Evolutionary conservation across 371 early-diverging fungal species (phyloP).

Genomic region (Mucor sp.): DNA sequence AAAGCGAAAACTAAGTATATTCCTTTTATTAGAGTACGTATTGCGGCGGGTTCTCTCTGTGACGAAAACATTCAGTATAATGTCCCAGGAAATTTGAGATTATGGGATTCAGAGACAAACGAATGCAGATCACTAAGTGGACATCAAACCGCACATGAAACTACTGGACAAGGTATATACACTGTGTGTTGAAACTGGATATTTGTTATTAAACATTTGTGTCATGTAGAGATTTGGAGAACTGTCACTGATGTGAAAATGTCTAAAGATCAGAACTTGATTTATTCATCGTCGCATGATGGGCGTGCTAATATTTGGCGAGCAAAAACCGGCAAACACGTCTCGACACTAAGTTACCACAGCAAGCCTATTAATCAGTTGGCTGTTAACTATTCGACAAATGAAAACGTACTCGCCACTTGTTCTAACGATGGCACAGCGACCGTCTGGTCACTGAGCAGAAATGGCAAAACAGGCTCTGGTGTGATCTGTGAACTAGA

Average conservation of each 20-base stretch:
- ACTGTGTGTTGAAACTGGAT: background rate
- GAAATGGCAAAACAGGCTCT: conserved; percentile 27
- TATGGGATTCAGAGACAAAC: conserved; percentile 29
- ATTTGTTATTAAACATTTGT: background rate
- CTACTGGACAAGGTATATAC: background rate
- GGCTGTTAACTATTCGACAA: conserved; percentile 18
- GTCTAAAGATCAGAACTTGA: conserved; percentile 28
- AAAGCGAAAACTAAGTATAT: background rate
- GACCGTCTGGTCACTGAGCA: conserved; percentile 35
- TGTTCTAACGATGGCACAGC: conserved; percentile 43
- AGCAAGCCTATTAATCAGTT: conserved; percentile 27
- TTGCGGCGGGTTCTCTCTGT: conserved; percentile 37
- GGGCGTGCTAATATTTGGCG: conserved; percentile 36
- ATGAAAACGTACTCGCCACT: conserved; percentile 33
- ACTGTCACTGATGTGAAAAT: conserved; percentile 43
- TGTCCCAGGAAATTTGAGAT: conserved; percentile 41
- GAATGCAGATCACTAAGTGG: conserved; percentile 15
- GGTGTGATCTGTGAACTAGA: conserved; percentile 32
- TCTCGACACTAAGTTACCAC: conserved; percentile 41
- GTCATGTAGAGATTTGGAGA: conserved; percentile 33
- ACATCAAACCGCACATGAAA: conserved; percentile 24
- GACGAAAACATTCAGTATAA: conserved; percentile 44
- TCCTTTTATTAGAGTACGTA: conserved; percentile 9
- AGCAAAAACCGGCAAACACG: conserved; percentile 18
- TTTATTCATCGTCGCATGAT: conserved; percentile 40